Evolutionary conservation across 495 filamentous ascomycete species (phyloP).

Genomic region (Penicillium fimorum): DNA sequence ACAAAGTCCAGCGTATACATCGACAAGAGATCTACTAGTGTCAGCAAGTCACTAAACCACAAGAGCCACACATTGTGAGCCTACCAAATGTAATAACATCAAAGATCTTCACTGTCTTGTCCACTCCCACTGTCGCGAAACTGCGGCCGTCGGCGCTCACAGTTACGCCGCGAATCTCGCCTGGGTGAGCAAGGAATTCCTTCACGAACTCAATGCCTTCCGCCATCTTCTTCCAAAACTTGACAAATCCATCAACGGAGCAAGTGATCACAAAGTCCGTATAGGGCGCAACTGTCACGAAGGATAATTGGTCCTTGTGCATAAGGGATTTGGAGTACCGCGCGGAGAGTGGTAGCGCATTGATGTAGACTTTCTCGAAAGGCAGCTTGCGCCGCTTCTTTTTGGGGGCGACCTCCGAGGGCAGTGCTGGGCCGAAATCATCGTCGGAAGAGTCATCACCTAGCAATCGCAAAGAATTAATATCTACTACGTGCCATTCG

Average conservation of each 20-base stretch:
- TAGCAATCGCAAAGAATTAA: conserved; percentile 22
- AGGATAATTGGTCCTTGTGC: conserved; percentile 93
- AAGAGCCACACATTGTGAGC: neutral
- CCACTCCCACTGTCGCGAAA: conserved; percentile 84
- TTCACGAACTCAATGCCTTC: conserved; percentile 96
- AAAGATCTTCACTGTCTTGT: conserved; percentile 92
- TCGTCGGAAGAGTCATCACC: conserved; percentile 76
- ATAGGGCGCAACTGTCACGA: conserved; percentile 77
- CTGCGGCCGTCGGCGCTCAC: conserved; percentile 88
- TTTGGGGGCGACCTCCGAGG: conserved; percentile 70
- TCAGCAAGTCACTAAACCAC: conserved; percentile 16
- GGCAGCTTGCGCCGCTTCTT: conserved; percentile 90
- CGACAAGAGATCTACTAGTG: conserved; percentile 66
- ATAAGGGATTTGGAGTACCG: conserved; percentile 97
- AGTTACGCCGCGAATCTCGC: conserved; percentile 78
- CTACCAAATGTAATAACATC: conserved; percentile 89
- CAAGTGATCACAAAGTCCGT: conserved; percentile 95
- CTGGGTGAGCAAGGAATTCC: conserved; percentile 87
- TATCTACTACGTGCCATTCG: neutral
- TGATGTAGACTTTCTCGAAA: conserved; percentile 91
- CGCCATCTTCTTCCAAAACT: conserved; percentile 98
- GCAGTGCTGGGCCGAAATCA: conserved; percentile 89
- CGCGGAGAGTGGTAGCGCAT: conserved; percentile 75
- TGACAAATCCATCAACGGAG: conserved; percentile 89
- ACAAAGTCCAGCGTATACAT: conserved; percentile 72